Base-by-base conservation (phyloP, 305 asterid species). In the Lippia alba region DNA sequence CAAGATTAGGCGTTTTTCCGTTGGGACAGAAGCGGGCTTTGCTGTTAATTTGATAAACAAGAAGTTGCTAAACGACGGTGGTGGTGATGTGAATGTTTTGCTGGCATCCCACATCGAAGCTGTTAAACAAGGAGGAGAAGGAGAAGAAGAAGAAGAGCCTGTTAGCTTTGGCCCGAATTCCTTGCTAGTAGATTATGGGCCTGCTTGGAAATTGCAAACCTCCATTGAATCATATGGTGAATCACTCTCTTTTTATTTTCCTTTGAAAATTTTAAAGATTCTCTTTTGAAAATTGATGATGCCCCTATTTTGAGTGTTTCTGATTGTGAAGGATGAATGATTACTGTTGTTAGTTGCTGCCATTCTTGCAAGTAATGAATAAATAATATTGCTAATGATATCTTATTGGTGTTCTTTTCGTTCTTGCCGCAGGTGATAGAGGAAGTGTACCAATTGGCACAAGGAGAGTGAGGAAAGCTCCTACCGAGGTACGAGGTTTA, bases 161-260 rank as follows among this genome's bases (percentile, higher is more conserved):
- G 83, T 90, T 56, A 85, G 84, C 74, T 90, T 90, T 74, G 97
- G 96, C 68, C 93, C 90, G 17, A 83, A 49, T 66, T 84, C 93
- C 18, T 59, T 83, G 79, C 90, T 90, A 33, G 85, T 86, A 5
- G 79, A 76, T 73, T 88, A 84, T 16, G 95, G 96, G 11, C 57
- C 82, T 15, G 87, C 66, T 34, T 88, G 94, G 97, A 86, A 79
- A 55, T 74, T 90, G 83, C 91, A 81, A 67, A 81, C 91, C 20
- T 87, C 74, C 56, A 44, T 69, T 57, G 80, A 80, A 71, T 49
- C 79, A 33, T 33, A 59, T 12, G 80, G 90, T 80, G 66, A 45
- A 55, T 30, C 12, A 8, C 17, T 41, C 70, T 62, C 45, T 46
- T 5, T n/a, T 8, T 46, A 41, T 40, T 0, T 50, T 75, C 10